Conservation (phyloP, 2,329 filamentous ascomycete genomes). For the Bipolaris cookei region DNA sequence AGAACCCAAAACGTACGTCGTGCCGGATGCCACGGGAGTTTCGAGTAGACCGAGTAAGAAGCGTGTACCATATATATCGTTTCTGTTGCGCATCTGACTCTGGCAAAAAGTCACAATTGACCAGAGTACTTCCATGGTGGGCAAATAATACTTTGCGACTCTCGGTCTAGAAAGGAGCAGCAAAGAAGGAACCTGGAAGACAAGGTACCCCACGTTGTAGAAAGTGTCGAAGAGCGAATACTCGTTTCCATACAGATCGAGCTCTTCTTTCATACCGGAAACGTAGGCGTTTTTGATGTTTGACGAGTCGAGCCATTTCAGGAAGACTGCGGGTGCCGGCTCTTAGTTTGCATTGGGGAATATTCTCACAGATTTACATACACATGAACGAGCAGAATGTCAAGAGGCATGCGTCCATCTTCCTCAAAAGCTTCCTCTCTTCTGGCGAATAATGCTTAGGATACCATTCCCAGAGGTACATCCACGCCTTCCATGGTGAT, state of each 20-base stretch:
- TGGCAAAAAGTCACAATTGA: conserved; percentile 51
- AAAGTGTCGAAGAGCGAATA: conserved; percentile 60
- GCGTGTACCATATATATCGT: conserved; percentile 50
- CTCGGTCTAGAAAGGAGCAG: conserved; percentile 49
- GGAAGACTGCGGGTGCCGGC: conserved; percentile 37
- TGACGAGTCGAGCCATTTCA: conserved; percentile 48
- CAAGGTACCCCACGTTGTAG: conserved; percentile 50
- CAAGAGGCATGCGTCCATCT: conserved; percentile 47
- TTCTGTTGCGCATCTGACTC: conserved; percentile 47
- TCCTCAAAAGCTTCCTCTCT: conserved; percentile 44
- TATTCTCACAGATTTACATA: conserved; percentile 18
- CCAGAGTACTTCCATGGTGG: conserved; percentile 52
- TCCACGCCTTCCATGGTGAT: conserved; percentile 49
- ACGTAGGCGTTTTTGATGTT: conserved; percentile 56
- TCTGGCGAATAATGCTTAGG: conserved; percentile 45
- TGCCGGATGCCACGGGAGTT: conserved; percentile 47
- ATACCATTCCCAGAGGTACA: conserved; percentile 50
- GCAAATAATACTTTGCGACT: conserved; percentile 47
- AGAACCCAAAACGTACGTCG: conserved; percentile 46
- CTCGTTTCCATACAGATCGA: conserved; percentile 60
- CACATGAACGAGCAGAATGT: conserved; percentile 50
- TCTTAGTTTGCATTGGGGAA: conserved; percentile 2
- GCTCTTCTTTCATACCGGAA: conserved; percentile 44
- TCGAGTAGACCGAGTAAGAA: conserved; percentile 49
- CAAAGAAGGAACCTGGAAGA: conserved; percentile 50